Percentiles rank a stretch among this genome's conserved stretches.
phyloP scores from a whole-genome alignment of 345 rosid species.

The Brassica juncea region DNA sequence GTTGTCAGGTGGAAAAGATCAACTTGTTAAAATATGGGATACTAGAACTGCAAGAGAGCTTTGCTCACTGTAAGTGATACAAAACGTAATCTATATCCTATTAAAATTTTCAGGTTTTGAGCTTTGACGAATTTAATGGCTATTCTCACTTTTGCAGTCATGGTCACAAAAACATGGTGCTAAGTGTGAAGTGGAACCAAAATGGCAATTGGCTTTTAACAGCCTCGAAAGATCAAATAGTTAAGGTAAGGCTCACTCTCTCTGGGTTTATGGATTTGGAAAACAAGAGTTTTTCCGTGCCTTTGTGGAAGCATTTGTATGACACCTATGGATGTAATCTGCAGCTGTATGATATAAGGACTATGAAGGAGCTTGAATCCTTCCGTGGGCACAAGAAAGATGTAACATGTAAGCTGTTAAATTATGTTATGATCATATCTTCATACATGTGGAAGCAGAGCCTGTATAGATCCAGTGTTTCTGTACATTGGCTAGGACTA shows the following conservation, averaged over 20 bases:
- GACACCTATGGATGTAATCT: constrained; percentile 28
- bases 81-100: constrained; percentile 15
- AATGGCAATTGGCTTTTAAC: constrained; percentile 99
- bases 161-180: constrained; percentile 97
- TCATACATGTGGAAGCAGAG: constrained; percentile 6
- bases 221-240: constrained; percentile 93
- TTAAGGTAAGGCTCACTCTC: constrained; percentile 58
- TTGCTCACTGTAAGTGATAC: constrained; percentile 75
- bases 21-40: constrained; percentile 99
- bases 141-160: constrained; percentile 63
- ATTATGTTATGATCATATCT: constrained; percentile 26
- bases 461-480: not conserved
- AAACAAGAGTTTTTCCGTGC: not conserved
- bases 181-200: constrained; percentile 97
- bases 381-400: constrained; percentile 95
- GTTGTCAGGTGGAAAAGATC: constrained; percentile 86
- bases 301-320: constrained; percentile 6
- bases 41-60: constrained; percentile 88
- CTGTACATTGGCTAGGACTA: constrained; percentile 9
- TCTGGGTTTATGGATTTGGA: not conserved
- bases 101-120: not conserved
- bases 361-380: constrained; percentile 99
- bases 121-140: constrained; percentile 21
- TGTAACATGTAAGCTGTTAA: constrained; percentile 72
- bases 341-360: constrained; percentile 95